Conservation (phyloP, 306 rosid species). For the Trichosanthes truncata region DNA sequence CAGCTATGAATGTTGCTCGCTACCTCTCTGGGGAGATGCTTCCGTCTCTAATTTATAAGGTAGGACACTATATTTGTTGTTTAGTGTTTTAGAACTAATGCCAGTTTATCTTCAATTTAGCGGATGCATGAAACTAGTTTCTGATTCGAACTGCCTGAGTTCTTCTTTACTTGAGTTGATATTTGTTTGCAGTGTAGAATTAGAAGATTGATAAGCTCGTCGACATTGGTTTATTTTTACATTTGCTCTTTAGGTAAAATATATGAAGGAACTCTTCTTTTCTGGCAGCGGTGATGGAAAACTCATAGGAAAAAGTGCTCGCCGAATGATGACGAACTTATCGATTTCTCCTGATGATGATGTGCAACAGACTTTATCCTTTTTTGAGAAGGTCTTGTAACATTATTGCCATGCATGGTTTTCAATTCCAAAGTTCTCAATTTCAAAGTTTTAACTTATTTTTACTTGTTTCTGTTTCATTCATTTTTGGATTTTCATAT, state of each 20-base stretch:
- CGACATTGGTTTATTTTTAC: conserved; percentile 18
- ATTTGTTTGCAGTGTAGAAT: not conserved
- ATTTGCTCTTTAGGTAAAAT: conserved; percentile 47
- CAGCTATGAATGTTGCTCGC: conserved; percentile 69
- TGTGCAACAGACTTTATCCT: conserved; percentile 64
- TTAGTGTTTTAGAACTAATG: not conserved
- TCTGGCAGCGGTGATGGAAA: conserved; percentile 27
- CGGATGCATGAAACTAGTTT: not conserved
- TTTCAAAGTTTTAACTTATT: not conserved
- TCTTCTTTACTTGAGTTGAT: not conserved
- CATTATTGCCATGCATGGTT: not conserved
- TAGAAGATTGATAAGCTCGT: not conserved
- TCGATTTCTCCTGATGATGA: conserved; percentile 75
- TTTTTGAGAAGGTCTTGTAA: conserved; percentile 58
- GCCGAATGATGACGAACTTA: conserved; percentile 52
- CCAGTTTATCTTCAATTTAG: not conserved
- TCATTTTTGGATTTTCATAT: not conserved
- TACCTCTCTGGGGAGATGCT: conserved; percentile 50
- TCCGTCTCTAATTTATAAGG: conserved; percentile 49
- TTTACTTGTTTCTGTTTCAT: conserved; percentile 6
- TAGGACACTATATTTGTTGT: not conserved
- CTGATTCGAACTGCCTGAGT: not conserved
- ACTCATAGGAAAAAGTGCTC: conserved; percentile 40
- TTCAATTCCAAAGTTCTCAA: not conserved
- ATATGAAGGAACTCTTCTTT: conserved; percentile 61